Base-by-base conservation (phyloP, 2,329 filamentous ascomycete species). In the Stachybotrys chartarum region DNA sequence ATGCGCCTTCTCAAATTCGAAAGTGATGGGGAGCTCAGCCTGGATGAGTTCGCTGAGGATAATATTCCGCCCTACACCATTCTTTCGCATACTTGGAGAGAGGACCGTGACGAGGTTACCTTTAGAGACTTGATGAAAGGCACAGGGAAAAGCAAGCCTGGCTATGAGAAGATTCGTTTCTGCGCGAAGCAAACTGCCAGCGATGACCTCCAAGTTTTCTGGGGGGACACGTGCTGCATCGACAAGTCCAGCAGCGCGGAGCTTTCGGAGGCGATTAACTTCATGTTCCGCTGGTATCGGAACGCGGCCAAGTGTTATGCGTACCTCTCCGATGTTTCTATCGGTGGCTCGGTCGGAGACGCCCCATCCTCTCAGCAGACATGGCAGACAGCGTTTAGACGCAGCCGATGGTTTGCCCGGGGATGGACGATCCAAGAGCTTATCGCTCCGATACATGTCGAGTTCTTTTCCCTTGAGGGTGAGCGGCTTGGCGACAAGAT, bases 191-290 rank as follows among this genome's bases (percentile, higher is more conserved):
- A 57, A 0, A 58, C 60, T 1, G n/a, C 16, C 2, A 30, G 46
- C 0, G 55, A 62, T 4, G 58, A 51, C 0, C 47, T 63, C 3
- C 6, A 49, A 2, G 61, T 59, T n/a, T 50, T 46, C 18, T 47
- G 59, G 61, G 3, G 63, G 49, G 62, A 61, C 1, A 64, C 62
- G 1, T 64, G 60, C 39, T 64, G 62, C 3, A 64, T 64, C n/a
- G 57, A 64, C 1, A 62, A 64, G 32, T 35, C 55, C 0, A 62
- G 57, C 4, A 60, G 56, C 1, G 54, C 59, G 5, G 62, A 63
- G 45, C 39, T 64, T 0, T 53, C 50, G 0, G 57, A 64, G 39
- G 59, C 62, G 0, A 60, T 64, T 10, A 63, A 63, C 16, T 59
- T 54, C 3, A 64, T 64, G 60, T 64, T 61, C 14, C 30, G 31